Evolutionary conservation across 208 protist species (phyloP), one percentile per base, ranked within the genome.

Genomic region (Leptomonas pyrrhocoris): DNA sequence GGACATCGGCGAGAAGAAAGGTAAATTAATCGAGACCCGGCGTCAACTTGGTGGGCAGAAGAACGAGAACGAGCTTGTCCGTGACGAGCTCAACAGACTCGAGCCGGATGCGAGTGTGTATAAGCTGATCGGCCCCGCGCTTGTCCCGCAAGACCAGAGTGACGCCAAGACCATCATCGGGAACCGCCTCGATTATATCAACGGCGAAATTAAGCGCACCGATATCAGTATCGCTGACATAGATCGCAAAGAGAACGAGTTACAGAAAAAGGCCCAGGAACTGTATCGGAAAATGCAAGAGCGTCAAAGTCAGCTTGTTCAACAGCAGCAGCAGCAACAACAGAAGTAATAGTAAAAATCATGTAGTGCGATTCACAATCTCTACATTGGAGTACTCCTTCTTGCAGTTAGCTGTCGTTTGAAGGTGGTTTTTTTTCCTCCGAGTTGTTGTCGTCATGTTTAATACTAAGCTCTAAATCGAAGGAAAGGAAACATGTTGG

Each of bases 1-100:
- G 65, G 89, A 95, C 16, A 51, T 96, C 8, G 89, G 89, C 21
- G 82, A 88, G n/a, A 88, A 95, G 66, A 96, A 96, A 67, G 72
- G 73, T 34, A 98, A 96, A 68, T 56, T 96, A 27, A 80, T 94
- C 31, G 83, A 96, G 51, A 80, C 83, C 11, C 90, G 89, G 40
- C 86, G 84, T n/a, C 93, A 96, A 56, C 86, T 98, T 57, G 90
- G 89, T 40, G 90, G 89, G 1, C 96, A 98, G 66, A 94, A 97
- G 71, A 93, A 95, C 62, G 96, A 98, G 64, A 98, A 98, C 74
- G 93, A 98, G 57, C 83, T 98, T 56, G 96, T 98, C 31, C 77
- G 85, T 42, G 90, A 97, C 67, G 95, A 98, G 73, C 84, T 98
- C 40, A 93, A 96, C 57, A 84, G 89, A 23, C 70, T 98, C 53